Evolutionary conservation across 2,329 filamentous ascomycete genomes (phyloP), one percentile per base, ranked within the genome.

Genomic region (Nakataea oryzae): DNA sequence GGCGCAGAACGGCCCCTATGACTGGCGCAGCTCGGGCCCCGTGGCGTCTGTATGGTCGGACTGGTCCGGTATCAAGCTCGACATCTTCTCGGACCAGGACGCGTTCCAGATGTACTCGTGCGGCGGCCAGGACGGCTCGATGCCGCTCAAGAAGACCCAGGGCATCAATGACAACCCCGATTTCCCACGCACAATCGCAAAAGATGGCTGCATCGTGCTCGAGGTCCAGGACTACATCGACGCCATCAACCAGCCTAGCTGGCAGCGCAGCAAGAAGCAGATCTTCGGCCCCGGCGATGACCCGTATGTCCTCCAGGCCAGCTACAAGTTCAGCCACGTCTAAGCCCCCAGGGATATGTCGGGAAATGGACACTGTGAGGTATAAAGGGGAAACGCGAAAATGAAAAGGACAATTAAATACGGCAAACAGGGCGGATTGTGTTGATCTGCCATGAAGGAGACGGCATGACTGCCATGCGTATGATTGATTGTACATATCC

Each of bases 161-260:
- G 89, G 89, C 21, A 75, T 88, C 4, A 74, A 78, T 64, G 79
- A 83, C 64, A 74, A 82, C 64, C 65, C 74, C 1, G 74, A 76
- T 34, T 83, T 86, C 67, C 82, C 85, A 3, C 79, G 86, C 50
- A 83, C 82, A 9, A 87, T 91, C 29, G 81, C 84, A 62, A 73
- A 93, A 78, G 91, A 92, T 70, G 92, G 91, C 34, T 97, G 93
- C 74, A 71, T 96, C 29, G 93, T 96, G 59, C 83, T 97, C 74
- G 93, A 97, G 77, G 90, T 95, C 14, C 85, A 97, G 79, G 92
- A 95, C 73, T 97, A 86, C 84, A 96, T 97, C 70, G 93, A 96
- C 72, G 92, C 82, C 29, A 95, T 97, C 76, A 97, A 96, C 76
- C 84, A 96, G 68, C 93, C 93, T 0, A 84, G 91, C 74, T 97